These are phyloP conservation scores for Eucalyptus erythrocorys DNA, from an alignment of 345 rosid species.

Conservation along the genomic window DNA sequence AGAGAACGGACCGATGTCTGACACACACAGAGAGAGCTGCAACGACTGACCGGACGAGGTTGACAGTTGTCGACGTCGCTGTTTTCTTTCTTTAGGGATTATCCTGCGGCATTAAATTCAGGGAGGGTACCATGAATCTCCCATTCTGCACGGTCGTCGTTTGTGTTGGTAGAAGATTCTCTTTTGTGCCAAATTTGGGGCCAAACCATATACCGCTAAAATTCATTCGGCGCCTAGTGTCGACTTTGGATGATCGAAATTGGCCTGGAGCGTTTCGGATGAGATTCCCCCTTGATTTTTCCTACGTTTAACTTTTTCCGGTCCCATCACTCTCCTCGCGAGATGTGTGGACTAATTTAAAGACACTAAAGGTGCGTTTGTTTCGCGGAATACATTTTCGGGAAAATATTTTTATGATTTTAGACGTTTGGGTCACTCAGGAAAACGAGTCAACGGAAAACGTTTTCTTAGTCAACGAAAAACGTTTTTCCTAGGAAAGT, in stretches of 20 bases:
- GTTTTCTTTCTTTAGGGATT: background rate
- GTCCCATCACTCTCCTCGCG: accelerated
- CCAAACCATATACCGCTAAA: background rate
- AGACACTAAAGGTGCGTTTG: too few species aligned
- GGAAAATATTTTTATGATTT: too few species aligned
- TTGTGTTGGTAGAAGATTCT: background rate
- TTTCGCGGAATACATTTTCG: too few species aligned
- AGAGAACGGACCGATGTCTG: background rate
- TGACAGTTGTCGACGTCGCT: background rate
- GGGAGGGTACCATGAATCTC: background rate
- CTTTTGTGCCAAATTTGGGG: background rate
- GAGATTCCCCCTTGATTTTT: background rate
- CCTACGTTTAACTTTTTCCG: background rate
- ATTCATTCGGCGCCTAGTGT: background rate
- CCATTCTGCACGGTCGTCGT: background rate
- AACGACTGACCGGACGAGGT: background rate
- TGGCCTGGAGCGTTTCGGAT: background rate
- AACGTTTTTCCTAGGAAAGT: too few species aligned
- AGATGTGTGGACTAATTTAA: background rate
- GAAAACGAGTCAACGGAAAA: too few species aligned
- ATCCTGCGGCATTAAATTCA: background rate
- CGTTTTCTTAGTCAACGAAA: too few species aligned
- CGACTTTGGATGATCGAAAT: background rate
- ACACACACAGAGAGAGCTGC: background rate
- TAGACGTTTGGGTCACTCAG: too few species aligned